Evolutionary conservation across 805 yeast species (phyloP).

Genomic region (Wickerhamiella musiphila): DNA sequence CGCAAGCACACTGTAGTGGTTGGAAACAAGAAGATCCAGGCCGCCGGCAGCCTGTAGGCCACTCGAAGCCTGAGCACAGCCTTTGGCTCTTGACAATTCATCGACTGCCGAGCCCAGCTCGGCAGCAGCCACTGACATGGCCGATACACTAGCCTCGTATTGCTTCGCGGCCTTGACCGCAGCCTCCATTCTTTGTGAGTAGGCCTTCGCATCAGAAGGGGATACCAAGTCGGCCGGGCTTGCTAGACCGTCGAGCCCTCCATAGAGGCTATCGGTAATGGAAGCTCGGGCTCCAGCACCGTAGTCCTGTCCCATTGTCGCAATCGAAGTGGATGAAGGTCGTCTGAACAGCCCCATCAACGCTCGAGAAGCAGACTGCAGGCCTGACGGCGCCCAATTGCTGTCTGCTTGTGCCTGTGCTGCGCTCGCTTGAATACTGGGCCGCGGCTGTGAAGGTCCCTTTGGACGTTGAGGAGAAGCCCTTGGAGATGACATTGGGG

Average conservation of each 20-base stretch:
- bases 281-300: conserved; percentile 12
- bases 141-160: conserved; percentile 30
- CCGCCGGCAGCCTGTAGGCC: conserved; percentile 62
- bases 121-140: conserved; percentile 42
- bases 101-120: conserved; percentile 59
- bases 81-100: conserved; percentile 41
- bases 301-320: conserved; percentile 15
- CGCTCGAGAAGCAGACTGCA: conserved; percentile 1
- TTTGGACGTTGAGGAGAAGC: conserved; percentile 2
- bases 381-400: not conserved
- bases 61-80: conserved; percentile 41
- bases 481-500: not conserved
- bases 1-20: conserved; percentile 58
- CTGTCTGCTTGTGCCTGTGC: not conserved
- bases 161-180: conserved; percentile 30
- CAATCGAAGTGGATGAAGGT: conserved; percentile 9
- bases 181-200: conserved; percentile 19
- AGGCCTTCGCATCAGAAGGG: conserved; percentile 3
- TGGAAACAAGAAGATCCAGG: conserved; percentile 54
- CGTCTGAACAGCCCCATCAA: conserved; percentile 12
- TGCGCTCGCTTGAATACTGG: not conserved
- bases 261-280: conserved; percentile 8
- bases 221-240: conserved; percentile 2
- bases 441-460: conserved; percentile 1
- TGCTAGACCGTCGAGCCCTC: conserved; percentile 11